These are phyloP conservation scores for Saussurea involucrata DNA, from an alignment of 129 eudicot genomes.

Conservation along the genomic window DNA sequence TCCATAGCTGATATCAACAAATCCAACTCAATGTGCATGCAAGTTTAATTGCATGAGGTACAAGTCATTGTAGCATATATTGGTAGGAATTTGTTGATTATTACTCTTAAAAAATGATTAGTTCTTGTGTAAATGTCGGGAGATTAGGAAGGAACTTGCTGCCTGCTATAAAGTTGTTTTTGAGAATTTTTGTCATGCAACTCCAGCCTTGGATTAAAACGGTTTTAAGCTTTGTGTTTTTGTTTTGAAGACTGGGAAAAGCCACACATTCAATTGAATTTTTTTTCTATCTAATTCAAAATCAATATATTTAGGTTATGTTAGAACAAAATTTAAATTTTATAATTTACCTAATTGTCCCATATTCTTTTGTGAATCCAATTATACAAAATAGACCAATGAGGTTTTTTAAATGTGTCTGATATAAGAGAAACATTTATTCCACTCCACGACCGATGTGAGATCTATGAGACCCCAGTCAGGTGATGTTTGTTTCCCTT, in stretches of 20 bases:
- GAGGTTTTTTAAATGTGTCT: background rate
- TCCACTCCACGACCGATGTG: too few relatives aligned
- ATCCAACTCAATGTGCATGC: background rate
- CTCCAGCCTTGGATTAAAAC: background rate
- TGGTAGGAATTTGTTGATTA: background rate
- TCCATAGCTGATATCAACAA: background rate
- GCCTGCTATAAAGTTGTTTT: slow-evolving; percentile 6
- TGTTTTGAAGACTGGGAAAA: background rate
- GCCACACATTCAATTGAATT: too few relatives aligned
- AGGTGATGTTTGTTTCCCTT: too few relatives aligned
- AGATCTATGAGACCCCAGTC: too few relatives aligned
- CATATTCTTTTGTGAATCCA: background rate
- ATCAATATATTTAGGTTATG: background rate
- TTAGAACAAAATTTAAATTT: background rate
- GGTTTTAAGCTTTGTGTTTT: slow-evolving; percentile 1
- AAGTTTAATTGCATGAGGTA: background rate
- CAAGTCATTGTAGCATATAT: background rate
- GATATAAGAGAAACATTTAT: too few relatives aligned
- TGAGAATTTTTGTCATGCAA: background rate
- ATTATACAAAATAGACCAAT: background rate
- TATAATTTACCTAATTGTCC: background rate
- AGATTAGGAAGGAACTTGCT: background rate
- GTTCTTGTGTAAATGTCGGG: background rate
- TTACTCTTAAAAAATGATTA: background rate
- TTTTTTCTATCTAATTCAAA: background rate